Evolutionary conservation across 2,329 filamentous ascomycete genomes (phyloP).

Genomic region (Claviceps paspali): DNA sequence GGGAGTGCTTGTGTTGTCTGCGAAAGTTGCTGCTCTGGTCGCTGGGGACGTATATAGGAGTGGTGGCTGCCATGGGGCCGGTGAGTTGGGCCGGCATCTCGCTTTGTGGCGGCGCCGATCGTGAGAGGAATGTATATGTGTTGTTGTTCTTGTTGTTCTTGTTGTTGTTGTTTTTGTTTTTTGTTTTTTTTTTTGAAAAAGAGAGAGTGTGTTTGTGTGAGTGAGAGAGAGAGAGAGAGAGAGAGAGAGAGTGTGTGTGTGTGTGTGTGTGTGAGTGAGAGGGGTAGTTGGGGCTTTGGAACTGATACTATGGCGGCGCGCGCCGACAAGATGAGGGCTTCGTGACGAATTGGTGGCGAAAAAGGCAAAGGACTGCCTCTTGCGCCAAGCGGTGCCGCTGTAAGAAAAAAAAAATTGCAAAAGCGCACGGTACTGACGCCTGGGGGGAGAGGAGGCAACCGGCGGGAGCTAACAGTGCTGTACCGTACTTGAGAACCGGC

Average conservation of each 20-base stretch:
- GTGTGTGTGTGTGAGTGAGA: too few species aligned
- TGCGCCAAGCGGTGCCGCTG: conserved; percentile 11
- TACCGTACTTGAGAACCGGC: conserved; percentile 1
- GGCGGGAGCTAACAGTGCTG: conserved; percentile 6
- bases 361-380: conserved; percentile 4
- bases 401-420: neutral
- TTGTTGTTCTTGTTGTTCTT: neutral
- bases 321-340: neutral
- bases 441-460: conserved; percentile 5
- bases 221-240: too few species aligned
- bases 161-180: too few species aligned
- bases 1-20: conserved; percentile 43
- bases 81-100: conserved; percentile 26
- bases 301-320: neutral
- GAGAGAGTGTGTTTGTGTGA: too few species aligned
- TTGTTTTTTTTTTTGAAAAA: too few species aligned
- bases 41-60: conserved; percentile 22
- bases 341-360: neutral
- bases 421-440: conserved; percentile 9
- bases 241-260: too few species aligned
- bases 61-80: conserved; percentile 21
- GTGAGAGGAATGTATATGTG: neutral
- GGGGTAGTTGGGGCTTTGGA: neutral
- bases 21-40: conserved; percentile 20
- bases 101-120: conserved; percentile 5